phyloP scores from a whole-genome alignment of 2,329 filamentous ascomycete genomes.

The Fusarium secorum region DNA sequence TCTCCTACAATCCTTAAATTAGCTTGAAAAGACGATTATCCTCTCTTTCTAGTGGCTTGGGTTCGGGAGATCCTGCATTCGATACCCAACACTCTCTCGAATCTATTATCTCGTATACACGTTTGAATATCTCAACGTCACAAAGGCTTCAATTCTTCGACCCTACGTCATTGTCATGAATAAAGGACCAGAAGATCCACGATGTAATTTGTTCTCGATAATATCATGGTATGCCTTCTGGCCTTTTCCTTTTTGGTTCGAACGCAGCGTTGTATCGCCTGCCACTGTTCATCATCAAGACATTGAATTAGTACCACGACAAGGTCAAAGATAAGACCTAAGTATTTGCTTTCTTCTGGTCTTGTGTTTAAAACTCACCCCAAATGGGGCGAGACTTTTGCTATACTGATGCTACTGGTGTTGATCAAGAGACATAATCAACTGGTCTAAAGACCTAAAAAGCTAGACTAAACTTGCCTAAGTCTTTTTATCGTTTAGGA shows the following conservation, averaged over 20 bases:
- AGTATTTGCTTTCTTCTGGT: too few relatives aligned
- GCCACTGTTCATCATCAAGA: not conserved
- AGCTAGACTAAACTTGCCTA: too few relatives aligned
- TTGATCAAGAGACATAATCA: too few relatives aligned
- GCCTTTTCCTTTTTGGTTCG: not conserved
- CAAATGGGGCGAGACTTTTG: too few relatives aligned
- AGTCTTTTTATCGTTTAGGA: not conserved
- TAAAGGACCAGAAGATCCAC: fast-evolving
- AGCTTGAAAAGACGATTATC: fast-evolving
- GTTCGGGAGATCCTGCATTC: not conserved
- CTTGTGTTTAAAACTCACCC: too few relatives aligned
- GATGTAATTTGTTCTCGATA: fast-evolving
- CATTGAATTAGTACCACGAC: too few relatives aligned
- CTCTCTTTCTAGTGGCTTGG: not conserved
- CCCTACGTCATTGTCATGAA: fast-evolving
- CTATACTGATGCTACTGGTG: too few relatives aligned
- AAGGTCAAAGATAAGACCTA: too few relatives aligned
- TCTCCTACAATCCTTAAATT: fast-evolving
- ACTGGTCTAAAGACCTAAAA: not conserved
- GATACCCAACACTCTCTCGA: fast-evolving
- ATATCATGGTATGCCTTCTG: not conserved
- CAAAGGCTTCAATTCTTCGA: not conserved
- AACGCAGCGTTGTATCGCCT: too few relatives aligned
- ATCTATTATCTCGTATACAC: not conserved
- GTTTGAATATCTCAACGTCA: not conserved